A percentile compares a stretch with the other conserved stretches of the same genome.
Conservation (phyloP, 2,329 filamentous ascomycete genomes). For the Cytospora mali region DNA sequence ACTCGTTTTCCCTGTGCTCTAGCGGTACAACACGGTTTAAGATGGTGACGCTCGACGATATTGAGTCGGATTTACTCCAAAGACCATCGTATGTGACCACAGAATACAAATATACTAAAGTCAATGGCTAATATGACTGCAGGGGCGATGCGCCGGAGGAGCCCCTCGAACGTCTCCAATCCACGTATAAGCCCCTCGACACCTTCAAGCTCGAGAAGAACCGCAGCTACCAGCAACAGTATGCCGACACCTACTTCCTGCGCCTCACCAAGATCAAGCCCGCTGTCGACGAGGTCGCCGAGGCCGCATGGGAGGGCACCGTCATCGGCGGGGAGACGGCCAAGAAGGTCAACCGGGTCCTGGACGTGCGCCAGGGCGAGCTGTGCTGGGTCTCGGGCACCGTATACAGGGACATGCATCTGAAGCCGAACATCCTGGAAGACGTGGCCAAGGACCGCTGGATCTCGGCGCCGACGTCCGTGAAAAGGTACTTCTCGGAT, state of each 20-base stretch:
- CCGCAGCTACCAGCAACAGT: slow-evolving; percentile 89
- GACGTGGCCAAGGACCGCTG: slow-evolving; percentile 94
- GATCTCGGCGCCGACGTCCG: slow-evolving; percentile 78
- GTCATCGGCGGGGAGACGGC: slow-evolving; percentile 76
- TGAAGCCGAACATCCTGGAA: slow-evolving; percentile 95
- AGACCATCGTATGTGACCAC: slow-evolving; percentile 49
- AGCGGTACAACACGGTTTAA: slow-evolving; percentile 27
- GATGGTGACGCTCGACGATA: slow-evolving; percentile 51
- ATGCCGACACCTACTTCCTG: slow-evolving; percentile 96
- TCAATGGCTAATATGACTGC: slow-evolving; percentile 27
- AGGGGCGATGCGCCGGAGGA: slow-evolving; percentile 42
- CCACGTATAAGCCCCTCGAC: slow-evolving; percentile 71
- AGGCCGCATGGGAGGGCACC: slow-evolving; percentile 75
- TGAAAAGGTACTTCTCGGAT: slow-evolving; percentile 73
- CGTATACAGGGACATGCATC: slow-evolving; percentile 93
- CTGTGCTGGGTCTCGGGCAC: slow-evolving; percentile 95
- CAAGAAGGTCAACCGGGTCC: slow-evolving; percentile 78
- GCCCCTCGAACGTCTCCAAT: slow-evolving; percentile 51
- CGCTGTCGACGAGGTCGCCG: slow-evolving; percentile 73
- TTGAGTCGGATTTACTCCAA: slow-evolving; percentile 48
- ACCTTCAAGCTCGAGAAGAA: slow-evolving; percentile 73
- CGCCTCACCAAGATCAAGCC: slow-evolving; percentile 87
- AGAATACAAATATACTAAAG: background rate
- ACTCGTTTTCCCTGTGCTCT: background rate
- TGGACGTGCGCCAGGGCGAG: slow-evolving; percentile 94